Percentiles rank a stretch among this genome's conserved stretches.
Conservation (phyloP, 495 filamentous ascomycete species). For the Penicillium taxi region DNA sequence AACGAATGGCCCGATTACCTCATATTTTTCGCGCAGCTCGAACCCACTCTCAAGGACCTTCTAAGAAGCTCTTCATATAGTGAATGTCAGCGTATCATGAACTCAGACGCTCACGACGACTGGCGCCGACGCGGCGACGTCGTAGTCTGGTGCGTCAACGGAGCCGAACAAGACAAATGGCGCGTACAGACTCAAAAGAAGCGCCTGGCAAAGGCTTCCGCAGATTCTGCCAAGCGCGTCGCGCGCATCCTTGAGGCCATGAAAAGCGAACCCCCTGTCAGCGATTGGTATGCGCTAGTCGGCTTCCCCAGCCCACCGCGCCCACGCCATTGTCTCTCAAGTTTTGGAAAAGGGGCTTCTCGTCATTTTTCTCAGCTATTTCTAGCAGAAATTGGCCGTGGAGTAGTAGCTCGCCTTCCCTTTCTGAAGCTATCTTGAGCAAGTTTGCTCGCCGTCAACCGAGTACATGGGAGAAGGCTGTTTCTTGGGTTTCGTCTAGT, state of each 20-base stretch:
- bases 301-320: constrained; percentile 4
- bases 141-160: constrained; percentile 64
- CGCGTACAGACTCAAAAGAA: constrained; percentile 16
- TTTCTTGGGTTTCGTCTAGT: constrained; percentile 9
- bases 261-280: constrained; percentile 12
- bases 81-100: constrained; percentile 67
- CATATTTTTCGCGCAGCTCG: constrained; percentile 57
- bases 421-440: constrained; percentile 2
- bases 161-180: constrained; percentile 30
- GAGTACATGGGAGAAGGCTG: constrained; percentile 3
- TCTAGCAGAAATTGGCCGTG: constrained; percentile 22
- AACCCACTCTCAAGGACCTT: constrained; percentile 38
- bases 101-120: constrained; percentile 83
- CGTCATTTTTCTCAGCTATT: constrained; percentile 5
- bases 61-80: constrained; percentile 52
- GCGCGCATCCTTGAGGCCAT: constrained; percentile 17
- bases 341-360: constrained; percentile 7
- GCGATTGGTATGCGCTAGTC: constrained; percentile 14
- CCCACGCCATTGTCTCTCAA: constrained; percentile 1
- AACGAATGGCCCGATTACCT: constrained; percentile 54
- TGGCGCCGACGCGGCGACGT: constrained; percentile 76
- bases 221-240: too few species aligned
- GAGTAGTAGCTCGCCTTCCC: constrained; percentile 12
- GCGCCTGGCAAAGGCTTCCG: too few species aligned
- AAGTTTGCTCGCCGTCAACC: constrained; percentile 7